Base-by-base conservation (phyloP, 2,329 filamentous ascomycete genomes). In the Podosphaera leucotricha region DNA sequence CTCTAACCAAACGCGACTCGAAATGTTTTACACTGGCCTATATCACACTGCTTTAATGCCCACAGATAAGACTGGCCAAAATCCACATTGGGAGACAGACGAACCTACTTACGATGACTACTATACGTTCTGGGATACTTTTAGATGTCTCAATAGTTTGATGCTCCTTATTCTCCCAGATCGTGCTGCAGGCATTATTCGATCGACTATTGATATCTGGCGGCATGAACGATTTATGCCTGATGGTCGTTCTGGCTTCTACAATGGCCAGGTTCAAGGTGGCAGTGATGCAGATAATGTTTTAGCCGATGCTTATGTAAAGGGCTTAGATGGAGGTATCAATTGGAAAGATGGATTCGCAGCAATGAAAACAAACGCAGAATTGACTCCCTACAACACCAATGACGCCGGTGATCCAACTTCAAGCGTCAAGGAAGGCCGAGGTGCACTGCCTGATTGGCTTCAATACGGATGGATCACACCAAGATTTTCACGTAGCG, bases 41-140 rank as follows among this genome's bases (percentile, higher is more conserved):
- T 82, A 81, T 40, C 46, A 46, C 19, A 77, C 78, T 70, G 70
- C 74, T 46, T 57, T 81, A 10, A 68, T 80, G 30, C 77, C 77
- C 0, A 76, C 75, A 1, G 78, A 82, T 54, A 71, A 75, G 48
- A 80, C 75, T 0, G 75, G 74, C 0, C 77, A 82, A 54, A 82
- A 81, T 48, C 76, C 76, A 0, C 58, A 66, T 0, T 81, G 77
- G 76, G 54, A 60, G 1, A 74, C 71, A 1, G 52, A 54, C 0
- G 77, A 81, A 55, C 76, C 77, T 0, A 80, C 77, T 51, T 81
- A 77, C 53, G 75, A 80, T 48, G 77, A 81, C 46, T 70, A 76
- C 13, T 80, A 79, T 53, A 80, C 77, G 0, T 66, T 76, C 26
- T 81, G 77, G 77, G 68, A 71, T 42, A 42, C 61, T 15, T 64